These are phyloP conservation scores for Akebia trifoliata DNA, from an alignment of 164 flowering plant species.

Conservation along the genomic window DNA sequence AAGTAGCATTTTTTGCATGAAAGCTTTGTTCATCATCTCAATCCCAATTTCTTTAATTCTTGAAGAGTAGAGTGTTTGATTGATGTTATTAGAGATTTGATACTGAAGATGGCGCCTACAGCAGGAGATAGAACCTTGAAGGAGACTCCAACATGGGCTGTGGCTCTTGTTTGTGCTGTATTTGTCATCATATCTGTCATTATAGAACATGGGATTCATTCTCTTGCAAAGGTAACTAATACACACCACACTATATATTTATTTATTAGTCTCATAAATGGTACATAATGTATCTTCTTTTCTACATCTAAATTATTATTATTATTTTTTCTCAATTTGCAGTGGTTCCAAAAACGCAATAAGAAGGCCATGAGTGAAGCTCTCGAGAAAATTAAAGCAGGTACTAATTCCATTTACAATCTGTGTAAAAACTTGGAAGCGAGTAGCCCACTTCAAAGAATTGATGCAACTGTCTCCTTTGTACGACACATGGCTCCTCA, in stretches of 20 bases:
- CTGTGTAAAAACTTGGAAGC: too few relatives aligned
- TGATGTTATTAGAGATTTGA: too few relatives aligned
- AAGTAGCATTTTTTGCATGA: too few relatives aligned
- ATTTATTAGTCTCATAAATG: too few relatives aligned
- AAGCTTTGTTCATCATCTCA: too few relatives aligned
- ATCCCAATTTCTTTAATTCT: too few relatives aligned
- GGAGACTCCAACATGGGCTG: conserved; percentile 75
- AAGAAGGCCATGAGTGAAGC: conserved; percentile 69
- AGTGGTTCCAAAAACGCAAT: conserved; percentile 55
- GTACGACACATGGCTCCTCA: too few relatives aligned
- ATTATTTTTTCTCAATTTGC: conserved; percentile 4
- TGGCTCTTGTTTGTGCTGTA: conserved; percentile 53
- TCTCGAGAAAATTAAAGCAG: conserved; percentile 64
- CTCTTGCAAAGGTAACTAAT: conserved; percentile 58
- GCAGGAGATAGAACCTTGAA: conserved; percentile 35
- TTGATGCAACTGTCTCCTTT: too few relatives aligned
- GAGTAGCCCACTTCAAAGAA: too few relatives aligned
- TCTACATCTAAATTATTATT: too few relatives aligned
- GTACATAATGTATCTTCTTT: too few relatives aligned
- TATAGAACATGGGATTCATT: conserved; percentile 52
- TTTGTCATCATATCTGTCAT: conserved; percentile 48
- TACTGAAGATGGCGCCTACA: conserved; percentile 36
- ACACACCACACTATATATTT: neutral
- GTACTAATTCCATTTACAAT: conserved; percentile 16
- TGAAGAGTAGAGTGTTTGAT: too few relatives aligned